Base-by-base conservation (phyloP, 2,329 filamentous ascomycete genomes). In the Epichloe baconii region DNA sequence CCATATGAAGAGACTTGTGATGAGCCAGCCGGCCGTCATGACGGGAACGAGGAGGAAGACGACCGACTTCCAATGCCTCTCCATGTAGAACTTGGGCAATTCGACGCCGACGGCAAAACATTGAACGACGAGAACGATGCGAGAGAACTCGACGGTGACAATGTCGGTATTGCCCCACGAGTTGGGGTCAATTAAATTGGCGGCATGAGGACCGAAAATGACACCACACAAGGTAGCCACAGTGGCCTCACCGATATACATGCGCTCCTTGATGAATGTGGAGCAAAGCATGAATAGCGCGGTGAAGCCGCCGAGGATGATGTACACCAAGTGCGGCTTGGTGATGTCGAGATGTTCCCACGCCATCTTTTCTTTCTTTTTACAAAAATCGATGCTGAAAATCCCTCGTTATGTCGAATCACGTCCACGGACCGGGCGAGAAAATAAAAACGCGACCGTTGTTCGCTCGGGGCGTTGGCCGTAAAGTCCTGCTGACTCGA, bases 161-260 rank as follows among this genome's bases (percentile, higher is more conserved):
- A 90, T 84, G 69, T 95, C 89, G 56, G 83, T 80, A 59, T 84
- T 90, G 53, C 88, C 87, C 89, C 89, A 95, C 52, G 75, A 74
- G 53, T 69, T 62, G 49, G 84, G 88, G 62, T 91, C 74, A 65
- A 95, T 90, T 40, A 94, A 74, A 60, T 88, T 81, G 53, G 87
- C 86, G 40, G 83, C 88, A 71, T 89, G 82, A 15, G 89, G 89
- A 0, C 89, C 88, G 61, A 95, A 94, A 60, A 93, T 89, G 66
- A 95, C 83, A 57, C 88, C 88, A 63, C 86, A 88, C 47, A 95
- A 70, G 3, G 88, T 94, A 48, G 89, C 88, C 44, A 98, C 88
- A 1, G 93, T 97, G 48, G 93, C 93, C 77, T 98, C 93, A 65
- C 93, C 93, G 67, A 98, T 98, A 73, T 98, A 98, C 64, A 97